phyloP scores from a whole-genome alignment of 495 filamentous ascomycete genomes.

The Annulohypoxylon bovei region DNA sequence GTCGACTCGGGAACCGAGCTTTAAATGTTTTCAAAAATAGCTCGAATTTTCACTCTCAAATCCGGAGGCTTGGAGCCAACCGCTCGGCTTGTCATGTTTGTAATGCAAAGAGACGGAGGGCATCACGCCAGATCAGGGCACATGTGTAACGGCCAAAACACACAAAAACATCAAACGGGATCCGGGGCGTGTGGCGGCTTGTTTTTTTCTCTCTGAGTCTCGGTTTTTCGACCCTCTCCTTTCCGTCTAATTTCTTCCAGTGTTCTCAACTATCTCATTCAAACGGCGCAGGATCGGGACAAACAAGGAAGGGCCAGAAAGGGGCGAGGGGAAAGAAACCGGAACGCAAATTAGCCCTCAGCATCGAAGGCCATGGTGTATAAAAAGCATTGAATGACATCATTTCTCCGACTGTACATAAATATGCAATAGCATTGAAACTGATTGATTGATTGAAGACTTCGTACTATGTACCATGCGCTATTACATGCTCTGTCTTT shows the following conservation, averaged over 20 bases:
- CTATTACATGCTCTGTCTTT: neutral
- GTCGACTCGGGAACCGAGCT: slow-evolving; percentile 32
- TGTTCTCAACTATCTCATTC: neutral
- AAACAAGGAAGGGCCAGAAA: neutral
- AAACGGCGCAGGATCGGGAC: slow-evolving; percentile 3
- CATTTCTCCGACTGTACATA: slow-evolving; percentile 25
- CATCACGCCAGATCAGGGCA: neutral
- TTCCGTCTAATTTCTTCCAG: neutral
- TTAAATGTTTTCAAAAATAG: slow-evolving; percentile 1
- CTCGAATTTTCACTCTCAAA: neutral
- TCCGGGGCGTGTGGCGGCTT: neutral
- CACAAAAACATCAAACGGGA: slow-evolving; percentile 2
- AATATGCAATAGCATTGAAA: slow-evolving; percentile 17
- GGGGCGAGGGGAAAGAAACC: neutral
- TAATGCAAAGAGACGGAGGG: neutral
- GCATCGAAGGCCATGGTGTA: slow-evolving; percentile 33
- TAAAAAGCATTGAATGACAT: slow-evolving; percentile 36
- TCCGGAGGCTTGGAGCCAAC: too few relatives aligned
- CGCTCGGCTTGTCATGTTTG: neutral
- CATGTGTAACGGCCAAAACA: slow-evolving; percentile 12
- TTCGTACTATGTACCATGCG: slow-evolving; percentile 9
- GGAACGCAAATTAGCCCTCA: neutral
- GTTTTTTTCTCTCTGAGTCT: neutral
- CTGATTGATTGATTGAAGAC: slow-evolving; percentile 26
- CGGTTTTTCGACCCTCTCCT: neutral